phyloP scores from a whole-genome alignment of 2,329 filamentous ascomycete genomes.

The Diaporthe eres region DNA sequence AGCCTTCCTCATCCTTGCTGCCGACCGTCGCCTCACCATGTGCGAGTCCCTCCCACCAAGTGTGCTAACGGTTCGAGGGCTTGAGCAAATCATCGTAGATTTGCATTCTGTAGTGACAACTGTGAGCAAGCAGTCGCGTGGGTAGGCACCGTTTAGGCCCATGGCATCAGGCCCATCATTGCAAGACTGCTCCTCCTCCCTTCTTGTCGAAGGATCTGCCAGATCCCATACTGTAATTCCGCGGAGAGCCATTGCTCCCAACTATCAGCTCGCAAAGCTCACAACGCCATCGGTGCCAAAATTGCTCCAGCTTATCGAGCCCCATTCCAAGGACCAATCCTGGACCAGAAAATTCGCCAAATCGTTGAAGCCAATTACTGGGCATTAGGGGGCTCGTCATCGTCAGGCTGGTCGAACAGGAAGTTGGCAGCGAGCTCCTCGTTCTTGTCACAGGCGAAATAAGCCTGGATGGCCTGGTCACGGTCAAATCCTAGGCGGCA shows the following conservation, averaged over 20 bases:
- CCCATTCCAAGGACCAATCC: neutral
- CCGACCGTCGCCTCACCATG: neutral
- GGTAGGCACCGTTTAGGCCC: neutral
- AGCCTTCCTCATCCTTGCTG: conserved; percentile 9
- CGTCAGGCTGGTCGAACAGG: conserved; percentile 95
- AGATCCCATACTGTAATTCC: neutral
- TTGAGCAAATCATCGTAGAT: conserved; percentile 15
- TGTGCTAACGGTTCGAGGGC: conserved; percentile 1
- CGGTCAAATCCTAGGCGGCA: conserved; percentile 94
- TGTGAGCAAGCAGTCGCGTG: conserved; percentile 11
- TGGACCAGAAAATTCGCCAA: neutral
- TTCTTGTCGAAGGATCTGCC: neutral
- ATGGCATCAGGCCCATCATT: neutral
- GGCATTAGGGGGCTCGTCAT: conserved; percentile 71
- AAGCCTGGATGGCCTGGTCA: conserved; percentile 95
- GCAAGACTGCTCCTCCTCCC: neutral
- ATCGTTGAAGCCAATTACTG: conserved; percentile 52
- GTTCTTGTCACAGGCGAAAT: conserved; percentile 99
- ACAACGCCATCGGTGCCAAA: conserved; percentile 26
- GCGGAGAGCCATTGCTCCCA: neutral
- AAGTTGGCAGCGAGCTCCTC: conserved; percentile 99
- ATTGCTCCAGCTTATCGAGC: conserved; percentile 5
- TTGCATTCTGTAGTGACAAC: conserved; percentile 23
- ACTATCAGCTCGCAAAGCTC: conserved; percentile 19
- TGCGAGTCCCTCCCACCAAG: neutral